Evolutionary conservation across 441 rosid species (phyloP).

Genomic region (Pelargonium fulgidum): DNA sequence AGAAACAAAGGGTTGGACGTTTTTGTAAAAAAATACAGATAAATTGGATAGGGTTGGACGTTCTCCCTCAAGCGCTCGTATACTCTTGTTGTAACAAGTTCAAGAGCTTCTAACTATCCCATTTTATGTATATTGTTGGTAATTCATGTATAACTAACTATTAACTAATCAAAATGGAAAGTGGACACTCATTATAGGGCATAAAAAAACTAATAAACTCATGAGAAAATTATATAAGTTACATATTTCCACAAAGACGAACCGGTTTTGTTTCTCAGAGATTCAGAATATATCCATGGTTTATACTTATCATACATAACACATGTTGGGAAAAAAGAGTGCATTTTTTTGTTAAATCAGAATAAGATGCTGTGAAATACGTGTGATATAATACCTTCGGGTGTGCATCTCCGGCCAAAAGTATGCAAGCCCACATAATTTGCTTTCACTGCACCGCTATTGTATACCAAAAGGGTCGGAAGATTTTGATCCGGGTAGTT

Average conservation of each 20-base stretch:
- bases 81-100: no score
- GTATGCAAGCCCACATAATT: conserved; percentile 74
- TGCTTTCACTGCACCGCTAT: conserved; percentile 82
- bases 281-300: neutral
- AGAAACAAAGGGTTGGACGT: neutral
- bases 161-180: neutral
- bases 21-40: no score
- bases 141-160: neutral
- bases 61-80: no score
- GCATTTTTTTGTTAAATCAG: neutral
- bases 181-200: neutral
- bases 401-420: conserved; percentile 87
- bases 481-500: conserved; percentile 89
- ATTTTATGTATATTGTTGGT: no score
- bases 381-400: conserved; percentile 58
- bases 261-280: neutral
- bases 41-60: no score
- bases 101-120: no score
- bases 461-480: conserved; percentile 86
- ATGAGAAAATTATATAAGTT: neutral
- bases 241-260: neutral
- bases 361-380: neutral
- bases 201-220: neutral
- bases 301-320: neutral
- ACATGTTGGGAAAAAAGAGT: neutral